Base-by-base conservation (phyloP, 345 rosid genomes). In the Syzygium aromaticum region DNA sequence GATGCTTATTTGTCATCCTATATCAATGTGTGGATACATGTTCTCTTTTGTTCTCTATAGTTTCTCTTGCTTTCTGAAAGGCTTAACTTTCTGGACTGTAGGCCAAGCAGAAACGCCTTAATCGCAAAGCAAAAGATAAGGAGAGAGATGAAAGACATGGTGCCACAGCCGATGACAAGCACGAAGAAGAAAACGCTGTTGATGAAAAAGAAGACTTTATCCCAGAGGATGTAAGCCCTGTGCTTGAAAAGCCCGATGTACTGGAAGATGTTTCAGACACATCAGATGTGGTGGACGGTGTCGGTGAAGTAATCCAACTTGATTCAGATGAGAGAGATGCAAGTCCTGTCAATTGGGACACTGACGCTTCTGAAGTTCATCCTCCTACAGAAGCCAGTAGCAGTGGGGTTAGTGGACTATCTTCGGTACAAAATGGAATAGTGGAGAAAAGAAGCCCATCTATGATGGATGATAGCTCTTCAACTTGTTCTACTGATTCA, bases 81-180 rank as follows among this genome's bases (percentile, higher is more conserved):
- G 82, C 49, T 10, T 49, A 38, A 84, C 87, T 52, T 86, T 77
- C 13, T 86, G 52, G 78, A 64, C 63, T 87, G 51, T 89, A 98
- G 98, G 94, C 96, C 38, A 98, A 96, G 93, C 98, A 96, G 88
- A 98, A 94, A 88, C 93, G 97, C 90, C 94, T 95, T 89, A 98
- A 92, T 89, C 94, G 97, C 84, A 98, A 93, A 91, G 95, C 90
- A 78, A 98, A 94, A 92, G 96, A 94, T 52, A 98, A 94, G 91
- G 95, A 89, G 88, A 95, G 93, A 91, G 99, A 93, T 51, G 98
- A 94, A 86, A 94, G 93, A 89, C 67, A 90, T 51, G 78, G 86
- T 89, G 67, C 77, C 38, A 84, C 90, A 77, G 59, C 87, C 43
- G 86, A 89, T 86, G 94, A 90, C 86, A 93, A 93, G 89, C 92